Evolutionary conservation across 176 grass and related monocot species (phyloP), one percentile per base, ranked within the genome.

Genomic region (Carex scoparia): DNA sequence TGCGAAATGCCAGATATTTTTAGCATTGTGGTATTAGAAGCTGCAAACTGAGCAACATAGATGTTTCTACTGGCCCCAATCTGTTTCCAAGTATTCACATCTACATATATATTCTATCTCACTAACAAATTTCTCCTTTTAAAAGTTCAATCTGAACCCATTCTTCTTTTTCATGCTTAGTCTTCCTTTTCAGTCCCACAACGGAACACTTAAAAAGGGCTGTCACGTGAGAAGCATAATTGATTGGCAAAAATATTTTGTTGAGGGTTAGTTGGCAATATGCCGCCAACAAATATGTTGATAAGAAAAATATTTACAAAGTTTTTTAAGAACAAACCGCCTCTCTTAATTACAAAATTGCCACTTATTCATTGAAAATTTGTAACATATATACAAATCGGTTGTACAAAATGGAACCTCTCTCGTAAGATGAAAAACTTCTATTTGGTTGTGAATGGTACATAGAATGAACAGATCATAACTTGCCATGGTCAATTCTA

Each of bases 401-500:
- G 49, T 32, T 33, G 9, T 56, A 78, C 74, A 78, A 78, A 44
- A 31, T 44, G 57, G 74, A 56, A 78, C 49, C 48, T 14, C 19
- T 33, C 23, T 77, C 28, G 5, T 5, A 18, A 56, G 73, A 54
- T 56, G 72, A 71, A 44, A 16, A 46, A 46, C 18, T 56, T 78
- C 38, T 33, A 78, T 15, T 44, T 56, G 32, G 13, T 33, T 33
- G 4, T 57, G 28, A 56, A 57, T 4, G 46, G 49, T 54, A 49
- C 60, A 54, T 83, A 83, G 40, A 83, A 51, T 18, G 16, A 65
- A 83, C 62, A 69, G n/a, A 69, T 69, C 55, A 55, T 46, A 68
- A 51, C 61, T 83, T 83, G 18, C 30, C 5, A 44, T 68, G 10
- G 11, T 32, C 44, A 66, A 56, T 51, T 51, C 30, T 31, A 14